Percentiles rank a stretch among this genome's conserved stretches.
phyloP scores from a whole-genome alignment of 2,329 filamentous ascomycete species.

The Cryoendolithus antarcticus region DNA sequence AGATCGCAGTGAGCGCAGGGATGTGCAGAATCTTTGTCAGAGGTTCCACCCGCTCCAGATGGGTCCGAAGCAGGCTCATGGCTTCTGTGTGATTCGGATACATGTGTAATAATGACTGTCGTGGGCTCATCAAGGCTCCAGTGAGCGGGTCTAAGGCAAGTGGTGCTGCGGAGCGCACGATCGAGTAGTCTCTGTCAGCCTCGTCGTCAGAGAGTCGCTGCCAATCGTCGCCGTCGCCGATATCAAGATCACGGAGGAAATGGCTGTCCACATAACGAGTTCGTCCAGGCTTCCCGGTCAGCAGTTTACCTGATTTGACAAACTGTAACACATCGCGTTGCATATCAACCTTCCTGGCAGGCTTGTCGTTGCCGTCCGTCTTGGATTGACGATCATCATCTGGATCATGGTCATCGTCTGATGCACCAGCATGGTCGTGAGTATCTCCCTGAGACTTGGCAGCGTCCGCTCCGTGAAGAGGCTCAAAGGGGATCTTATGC shows the following conservation, averaged over 20 bases:
- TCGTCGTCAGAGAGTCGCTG: constrained; percentile 7
- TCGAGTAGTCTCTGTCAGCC: constrained; percentile 13
- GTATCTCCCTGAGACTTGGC: too few species aligned
- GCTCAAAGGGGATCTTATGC: too few species aligned
- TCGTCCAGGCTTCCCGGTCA: too few species aligned
- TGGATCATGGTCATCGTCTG: too few species aligned
- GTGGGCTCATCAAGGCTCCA: constrained; percentile 12
- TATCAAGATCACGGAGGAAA: constrained; percentile 12
- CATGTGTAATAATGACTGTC: constrained; percentile 27
- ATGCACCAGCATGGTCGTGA: too few species aligned
- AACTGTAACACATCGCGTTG: too few species aligned
- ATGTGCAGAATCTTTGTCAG: constrained; percentile 59
- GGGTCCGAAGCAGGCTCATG: constrained; percentile 47
- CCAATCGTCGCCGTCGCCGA: constrained; percentile 14
- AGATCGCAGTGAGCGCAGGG: constrained; percentile 40
- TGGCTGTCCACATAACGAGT: constrained; percentile 32
- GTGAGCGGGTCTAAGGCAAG: constrained; percentile 14
- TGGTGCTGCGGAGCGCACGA: constrained; percentile 5
- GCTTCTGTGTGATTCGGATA: constrained; percentile 39
- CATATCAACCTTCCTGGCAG: too few species aligned
- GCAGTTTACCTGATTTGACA: too few species aligned
- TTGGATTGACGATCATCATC: too few species aligned
- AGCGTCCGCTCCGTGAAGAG: too few species aligned
- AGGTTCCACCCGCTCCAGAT: constrained; percentile 59
- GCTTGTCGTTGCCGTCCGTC: too few species aligned